Base-by-base conservation (phyloP, 208 protist genomes). In the Wallacemonas sp. region DNA sequence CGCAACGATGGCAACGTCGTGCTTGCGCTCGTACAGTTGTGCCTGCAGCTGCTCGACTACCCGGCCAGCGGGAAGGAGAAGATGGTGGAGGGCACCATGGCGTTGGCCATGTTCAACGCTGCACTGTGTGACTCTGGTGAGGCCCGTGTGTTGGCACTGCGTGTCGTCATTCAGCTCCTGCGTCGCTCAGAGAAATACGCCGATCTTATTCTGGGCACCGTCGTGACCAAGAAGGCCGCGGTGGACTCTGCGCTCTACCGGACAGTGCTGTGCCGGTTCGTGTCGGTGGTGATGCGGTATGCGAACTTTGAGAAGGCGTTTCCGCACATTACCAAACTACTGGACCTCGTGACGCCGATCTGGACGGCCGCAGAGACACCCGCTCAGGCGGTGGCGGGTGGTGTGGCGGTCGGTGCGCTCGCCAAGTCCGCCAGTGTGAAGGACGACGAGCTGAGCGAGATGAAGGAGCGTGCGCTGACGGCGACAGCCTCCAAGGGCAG, bases 71-170 rank as follows among this genome's bases (percentile, higher is more conserved):
- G 87, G 4, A 96, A 96, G 76, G 91, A 94, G 68, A 89, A 91
- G 72, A 92, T 96, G 82, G 86, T 96, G 42, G 83, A 94, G 64
- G 78, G 84, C 24, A 92, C 91, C 15, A 93, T 96, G 85, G 87
- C 86, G 44, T 76, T 93, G 17, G 83, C 91, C 67, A 91, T 93
- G 81, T 94, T 94, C 78, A 93, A 91, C 68, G 91, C 84, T 12
- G 79, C 84, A 17, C 84, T 96, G 24, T 94, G 88, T 74, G 87
- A 96, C 76, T 81, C 62, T 10, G 82, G 80, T 27, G 81, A 92
- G 64, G 91, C 91, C 2, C 87, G 91, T 38, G 81, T 87, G 52
- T 57, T 92, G 29, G 82, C 82, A 17, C 78, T 93, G 52, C 84
- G 76, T 48, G 81, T 96, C 24, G 85, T 91, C 5, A 87, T 91